These are phyloP conservation scores for Cenchrus purpureus DNA, from an alignment of 176 grass and related monocot species.

Conservation along the genomic window DNA sequence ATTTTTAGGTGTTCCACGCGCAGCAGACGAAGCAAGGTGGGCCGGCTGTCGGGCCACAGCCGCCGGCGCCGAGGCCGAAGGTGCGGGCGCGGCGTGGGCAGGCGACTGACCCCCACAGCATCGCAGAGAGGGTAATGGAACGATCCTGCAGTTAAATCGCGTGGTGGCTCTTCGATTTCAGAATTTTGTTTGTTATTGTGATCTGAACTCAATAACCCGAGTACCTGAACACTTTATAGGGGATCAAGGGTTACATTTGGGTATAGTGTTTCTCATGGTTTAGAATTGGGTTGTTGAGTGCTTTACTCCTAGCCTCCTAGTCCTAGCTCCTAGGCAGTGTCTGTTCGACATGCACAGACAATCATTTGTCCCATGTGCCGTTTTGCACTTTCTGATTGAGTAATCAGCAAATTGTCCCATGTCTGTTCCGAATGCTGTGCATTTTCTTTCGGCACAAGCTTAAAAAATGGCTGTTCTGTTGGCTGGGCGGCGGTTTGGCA, in stretches of 20 bases:
- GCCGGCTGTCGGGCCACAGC: conserved; percentile 44
- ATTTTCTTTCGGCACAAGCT: conserved; percentile 38
- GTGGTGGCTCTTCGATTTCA: neutral
- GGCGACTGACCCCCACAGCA: conserved; percentile 97
- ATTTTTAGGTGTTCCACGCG: conserved; percentile 77
- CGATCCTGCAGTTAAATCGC: neutral
- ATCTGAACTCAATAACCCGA: neutral
- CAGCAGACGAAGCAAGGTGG: conserved; percentile 68
- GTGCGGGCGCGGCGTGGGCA: conserved; percentile 93
- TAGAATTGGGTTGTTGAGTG: neutral
- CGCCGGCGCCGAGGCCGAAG: conserved; percentile 84
- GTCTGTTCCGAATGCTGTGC: neutral
- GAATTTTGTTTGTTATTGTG: neutral
- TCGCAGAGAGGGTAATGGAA: conserved; percentile 81
- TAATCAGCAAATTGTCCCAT: neutral
- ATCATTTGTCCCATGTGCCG: neutral
- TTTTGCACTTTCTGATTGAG: neutral
- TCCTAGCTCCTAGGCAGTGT: neutral
- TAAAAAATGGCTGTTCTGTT: neutral
- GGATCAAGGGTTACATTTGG: neutral
- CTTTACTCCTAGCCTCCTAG: neutral
- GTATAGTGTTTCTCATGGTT: neutral
- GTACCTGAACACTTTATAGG: neutral
- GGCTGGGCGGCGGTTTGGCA: neutral
- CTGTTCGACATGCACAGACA: neutral